A percentile compares a stretch with the other conserved stretches of the same genome.
These are phyloP conservation scores for Candida buenavistaensis DNA, from an alignment of 1,139 yeast genomes.

Conservation along the genomic window DNA sequence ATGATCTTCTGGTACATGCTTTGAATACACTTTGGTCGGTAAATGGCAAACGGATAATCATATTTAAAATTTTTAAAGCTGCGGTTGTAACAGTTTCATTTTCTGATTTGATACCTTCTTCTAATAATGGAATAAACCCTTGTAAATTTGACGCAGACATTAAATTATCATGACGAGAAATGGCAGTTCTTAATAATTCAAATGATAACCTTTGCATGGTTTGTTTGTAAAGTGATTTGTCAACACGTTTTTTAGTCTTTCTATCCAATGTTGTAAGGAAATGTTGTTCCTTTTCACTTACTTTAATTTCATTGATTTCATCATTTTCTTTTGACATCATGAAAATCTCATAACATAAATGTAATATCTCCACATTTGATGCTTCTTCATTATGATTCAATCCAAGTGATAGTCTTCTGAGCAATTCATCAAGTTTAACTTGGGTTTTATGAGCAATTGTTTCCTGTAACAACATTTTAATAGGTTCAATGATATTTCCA, in stretches of 20 bases:
- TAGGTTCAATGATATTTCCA: conserved; percentile 64
- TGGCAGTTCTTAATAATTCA: conserved; percentile 73
- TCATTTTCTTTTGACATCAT: conserved; percentile 41
- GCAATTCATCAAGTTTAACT: conserved; percentile 74
- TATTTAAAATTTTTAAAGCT: conserved; percentile 62
- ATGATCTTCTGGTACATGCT: conserved; percentile 60
- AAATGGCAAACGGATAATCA: conserved; percentile 64
- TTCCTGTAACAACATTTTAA: conserved; percentile 65
- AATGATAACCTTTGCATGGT: conserved; percentile 77
- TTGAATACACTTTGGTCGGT: conserved; percentile 55
- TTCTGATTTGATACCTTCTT: conserved; percentile 60
- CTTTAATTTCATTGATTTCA: conserved; percentile 13
- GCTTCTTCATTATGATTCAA: conserved; percentile 69
- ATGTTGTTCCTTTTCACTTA: conserved; percentile 47
- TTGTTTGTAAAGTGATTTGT: conserved; percentile 41
- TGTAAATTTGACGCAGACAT: conserved; percentile 59
- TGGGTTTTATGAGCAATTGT: conserved; percentile 68
- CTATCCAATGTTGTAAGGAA: conserved; percentile 69
- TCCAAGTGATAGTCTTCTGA: conserved; percentile 77
- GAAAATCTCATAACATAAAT: conserved; percentile 74
- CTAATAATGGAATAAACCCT: conserved; percentile 76
- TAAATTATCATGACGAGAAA: conserved; percentile 59
- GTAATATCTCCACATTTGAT: conserved; percentile 56
- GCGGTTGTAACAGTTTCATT: conserved; percentile 77
- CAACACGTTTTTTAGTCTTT: conserved; percentile 55